phyloP scores from a whole-genome alignment of 2,329 filamentous ascomycete species.

The Chaetomium sp. region DNA sequence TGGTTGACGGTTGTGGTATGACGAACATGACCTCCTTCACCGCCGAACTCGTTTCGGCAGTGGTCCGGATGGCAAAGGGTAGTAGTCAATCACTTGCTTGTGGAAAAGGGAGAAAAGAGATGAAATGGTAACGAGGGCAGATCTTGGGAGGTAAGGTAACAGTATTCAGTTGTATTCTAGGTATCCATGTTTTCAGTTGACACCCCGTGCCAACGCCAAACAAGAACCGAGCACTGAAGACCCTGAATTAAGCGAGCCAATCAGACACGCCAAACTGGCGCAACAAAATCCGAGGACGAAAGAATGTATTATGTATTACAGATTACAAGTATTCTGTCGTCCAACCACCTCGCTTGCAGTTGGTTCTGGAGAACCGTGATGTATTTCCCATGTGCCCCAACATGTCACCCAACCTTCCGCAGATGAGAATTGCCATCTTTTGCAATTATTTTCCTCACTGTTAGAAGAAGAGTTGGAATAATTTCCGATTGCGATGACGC shows the following conservation, averaged over 20 bases:
- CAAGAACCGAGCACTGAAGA: not conserved
- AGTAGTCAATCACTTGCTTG: not conserved
- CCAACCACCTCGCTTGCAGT: not conserved
- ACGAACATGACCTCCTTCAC: conserved; percentile 16
- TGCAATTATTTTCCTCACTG: not conserved
- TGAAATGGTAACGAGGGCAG: not conserved
- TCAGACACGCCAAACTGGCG: not conserved
- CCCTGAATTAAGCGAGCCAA: not conserved
- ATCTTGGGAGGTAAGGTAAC: not conserved
- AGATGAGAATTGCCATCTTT: not conserved
- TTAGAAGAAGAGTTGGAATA: not conserved
- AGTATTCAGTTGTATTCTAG: not conserved
- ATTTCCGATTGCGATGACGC: not conserved
- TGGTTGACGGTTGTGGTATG: conserved; percentile 17
- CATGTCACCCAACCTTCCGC: not conserved
- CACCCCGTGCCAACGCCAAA: not conserved
- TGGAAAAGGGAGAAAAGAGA: not conserved
- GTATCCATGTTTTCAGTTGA: too few relatives aligned
- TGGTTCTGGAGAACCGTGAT: not conserved
- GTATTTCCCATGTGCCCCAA: not conserved
- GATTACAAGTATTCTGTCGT: too few relatives aligned
- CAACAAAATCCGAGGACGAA: not conserved
- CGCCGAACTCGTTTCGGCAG: conserved; percentile 15
- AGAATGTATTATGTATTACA: not conserved
- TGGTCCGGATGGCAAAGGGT: not conserved